Conservation (phyloP, 2,329 filamentous ascomycete genomes). For the Colletotrichum filicis region DNA sequence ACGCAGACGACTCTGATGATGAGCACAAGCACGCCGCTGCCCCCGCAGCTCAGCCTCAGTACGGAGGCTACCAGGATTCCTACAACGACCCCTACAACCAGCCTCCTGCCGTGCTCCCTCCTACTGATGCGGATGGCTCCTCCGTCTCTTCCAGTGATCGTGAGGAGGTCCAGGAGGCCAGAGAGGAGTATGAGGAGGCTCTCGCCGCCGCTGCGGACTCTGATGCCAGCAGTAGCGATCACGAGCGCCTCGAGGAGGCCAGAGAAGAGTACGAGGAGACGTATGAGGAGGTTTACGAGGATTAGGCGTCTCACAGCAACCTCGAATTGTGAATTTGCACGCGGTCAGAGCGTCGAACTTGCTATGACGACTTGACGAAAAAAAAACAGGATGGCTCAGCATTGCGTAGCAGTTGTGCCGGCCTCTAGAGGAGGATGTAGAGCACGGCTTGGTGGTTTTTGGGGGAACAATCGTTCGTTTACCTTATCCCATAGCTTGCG, state of each 20-base stretch:
- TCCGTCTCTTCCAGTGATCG: constrained; percentile 55
- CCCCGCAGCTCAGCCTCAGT: constrained; percentile 27
- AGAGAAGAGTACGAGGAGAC: constrained; percentile 61
- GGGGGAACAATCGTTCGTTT: constrained; percentile 17
- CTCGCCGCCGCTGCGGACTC: constrained; percentile 51
- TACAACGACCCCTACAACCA: constrained; percentile 34
- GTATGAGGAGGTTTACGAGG: constrained; percentile 55
- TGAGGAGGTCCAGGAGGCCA: constrained; percentile 54
- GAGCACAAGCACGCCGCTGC: constrained; percentile 34
- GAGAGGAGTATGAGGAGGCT: constrained; percentile 56
- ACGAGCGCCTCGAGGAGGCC: constrained; percentile 63
- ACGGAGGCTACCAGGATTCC: constrained; percentile 28
- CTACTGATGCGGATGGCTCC: constrained; percentile 52
- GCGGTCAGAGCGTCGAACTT: constrained; percentile 12
- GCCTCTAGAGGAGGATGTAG: constrained; percentile 14
- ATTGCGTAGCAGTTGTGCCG: constrained; percentile 28
- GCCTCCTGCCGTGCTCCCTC: constrained; percentile 49
- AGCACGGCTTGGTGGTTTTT: constrained; percentile 10
- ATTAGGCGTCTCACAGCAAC: constrained; percentile 8
- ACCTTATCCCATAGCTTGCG: constrained; percentile 10
- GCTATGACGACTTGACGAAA: constrained; percentile 28
- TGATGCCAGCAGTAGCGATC: constrained; percentile 61
- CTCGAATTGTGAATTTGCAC: background rate
- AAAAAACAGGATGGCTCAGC: constrained; percentile 20
- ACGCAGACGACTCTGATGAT: constrained; percentile 34